Percentiles rank a stretch among this genome's conserved stretches.
Conservation (phyloP, 306 rosid species). For the Nissolia schottii region DNA sequence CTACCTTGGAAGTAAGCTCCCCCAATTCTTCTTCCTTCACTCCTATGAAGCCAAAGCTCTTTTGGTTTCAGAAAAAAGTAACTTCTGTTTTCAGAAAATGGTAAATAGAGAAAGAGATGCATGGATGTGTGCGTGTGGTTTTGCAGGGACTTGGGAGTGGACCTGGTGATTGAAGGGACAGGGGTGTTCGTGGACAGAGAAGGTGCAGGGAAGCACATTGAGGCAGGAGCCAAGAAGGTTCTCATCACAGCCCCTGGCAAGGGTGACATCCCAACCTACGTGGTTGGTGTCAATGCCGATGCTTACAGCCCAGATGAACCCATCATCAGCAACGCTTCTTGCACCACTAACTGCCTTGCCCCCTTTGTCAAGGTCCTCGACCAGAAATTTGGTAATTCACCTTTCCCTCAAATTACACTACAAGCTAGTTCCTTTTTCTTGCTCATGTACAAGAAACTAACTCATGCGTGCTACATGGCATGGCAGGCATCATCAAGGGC, state of each 20-base stretch:
- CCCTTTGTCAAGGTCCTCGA: slow-evolving; percentile 98
- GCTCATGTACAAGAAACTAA: too few relatives aligned
- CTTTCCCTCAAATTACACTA: too few relatives aligned
- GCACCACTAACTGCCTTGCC: slow-evolving; percentile 99
- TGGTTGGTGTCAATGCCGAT: slow-evolving; percentile 88
- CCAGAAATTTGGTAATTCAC: slow-evolving; percentile 71
- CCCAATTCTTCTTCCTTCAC: too few relatives aligned
- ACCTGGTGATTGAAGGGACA: slow-evolving; percentile 96
- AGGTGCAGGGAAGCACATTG: slow-evolving; percentile 92
- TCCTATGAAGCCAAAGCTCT: too few relatives aligned
- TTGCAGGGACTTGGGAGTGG: slow-evolving; percentile 76
- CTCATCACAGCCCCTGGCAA: slow-evolving; percentile 98
- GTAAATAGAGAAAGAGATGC: not conserved
- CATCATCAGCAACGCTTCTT: slow-evolving; percentile 98
- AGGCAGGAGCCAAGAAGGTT: slow-evolving; percentile 96
- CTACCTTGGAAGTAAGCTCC: slow-evolving; percentile 91
- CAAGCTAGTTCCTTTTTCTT: too few relatives aligned
- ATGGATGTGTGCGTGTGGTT: not conserved
- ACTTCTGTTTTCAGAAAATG: too few relatives aligned
- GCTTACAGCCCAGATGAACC: slow-evolving; percentile 60
- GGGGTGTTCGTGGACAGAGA: slow-evolving; percentile 97
- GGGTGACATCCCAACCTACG: slow-evolving; percentile 97
- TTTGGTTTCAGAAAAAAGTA: too few relatives aligned
- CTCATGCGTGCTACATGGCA: too few relatives aligned
- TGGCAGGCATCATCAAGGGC: slow-evolving; percentile 83